Conservation (phyloP, 192 early-diverging fungal species). For the Anaeromyces robustus region DNA sequence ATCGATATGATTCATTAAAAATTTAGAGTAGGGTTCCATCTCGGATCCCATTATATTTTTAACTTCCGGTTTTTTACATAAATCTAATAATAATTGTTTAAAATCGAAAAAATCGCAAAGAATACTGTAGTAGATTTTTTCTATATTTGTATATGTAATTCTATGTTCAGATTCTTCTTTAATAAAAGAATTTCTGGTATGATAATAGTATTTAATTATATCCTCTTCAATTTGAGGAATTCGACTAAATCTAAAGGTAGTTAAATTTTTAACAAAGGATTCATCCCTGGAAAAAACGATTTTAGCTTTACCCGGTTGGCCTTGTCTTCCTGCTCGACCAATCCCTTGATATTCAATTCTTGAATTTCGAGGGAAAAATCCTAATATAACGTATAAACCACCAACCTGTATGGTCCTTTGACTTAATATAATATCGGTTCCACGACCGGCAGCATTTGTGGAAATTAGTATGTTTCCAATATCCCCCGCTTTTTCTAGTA, state of each 20-base stretch:
- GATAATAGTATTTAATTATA: neutral
- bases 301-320: neutral
- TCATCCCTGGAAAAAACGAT: neutral
- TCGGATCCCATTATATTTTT: neutral
- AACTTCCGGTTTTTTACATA: neutral
- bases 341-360: neutral
- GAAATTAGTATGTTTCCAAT: neutral
- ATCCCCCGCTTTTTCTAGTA: neutral
- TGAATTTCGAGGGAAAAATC: neutral
- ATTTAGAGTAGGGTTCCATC: neutral
- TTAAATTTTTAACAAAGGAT: neutral
- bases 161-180: neutral
- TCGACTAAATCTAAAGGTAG: too few species aligned
- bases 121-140: neutral
- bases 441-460: neutral
- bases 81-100: neutral
- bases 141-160: neutral
- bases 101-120: neutral
- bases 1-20: neutral
- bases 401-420: neutral
- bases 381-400: neutral
- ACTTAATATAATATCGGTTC: neutral
- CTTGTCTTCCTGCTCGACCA: neutral
- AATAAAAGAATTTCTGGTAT: neutral
- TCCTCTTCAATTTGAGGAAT: neutral